Percentiles rank a stretch among this genome's conserved stretches.
Evolutionary conservation across 2,329 filamentous ascomycete species (phyloP).

Genomic region (Pochonia chlamydosporia): DNA sequence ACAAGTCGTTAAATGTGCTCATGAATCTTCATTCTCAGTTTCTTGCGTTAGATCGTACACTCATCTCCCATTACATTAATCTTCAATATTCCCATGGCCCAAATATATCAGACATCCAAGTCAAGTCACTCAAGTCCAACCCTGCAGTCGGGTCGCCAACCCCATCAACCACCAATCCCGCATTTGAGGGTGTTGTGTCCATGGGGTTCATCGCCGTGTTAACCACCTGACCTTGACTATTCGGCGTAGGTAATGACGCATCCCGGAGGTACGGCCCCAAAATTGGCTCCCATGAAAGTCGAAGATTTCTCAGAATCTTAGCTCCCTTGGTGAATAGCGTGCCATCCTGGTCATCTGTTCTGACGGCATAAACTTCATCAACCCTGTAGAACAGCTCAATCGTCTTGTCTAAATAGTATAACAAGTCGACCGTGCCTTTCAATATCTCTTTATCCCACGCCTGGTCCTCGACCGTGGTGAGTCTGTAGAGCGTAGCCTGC

Average conservation of each 20-base stretch:
- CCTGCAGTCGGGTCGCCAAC: constrained; percentile 15
- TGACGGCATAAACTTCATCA: constrained; percentile 20
- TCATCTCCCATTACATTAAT: background rate
- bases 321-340: constrained; percentile 25
- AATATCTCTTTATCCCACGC: constrained; percentile 35
- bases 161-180: constrained; percentile 11
- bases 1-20: too few species aligned
- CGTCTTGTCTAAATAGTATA: constrained; percentile 27
- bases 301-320: constrained; percentile 30
- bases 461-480: constrained; percentile 32
- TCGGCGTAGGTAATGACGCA: background rate
- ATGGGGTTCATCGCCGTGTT: background rate
- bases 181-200: background rate
- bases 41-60: too few species aligned
- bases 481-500: constrained; percentile 31
- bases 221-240: background rate
- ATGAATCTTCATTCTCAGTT: too few species aligned
- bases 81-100: constrained; percentile 29
- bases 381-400: constrained; percentile 25
- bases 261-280: constrained; percentile 21
- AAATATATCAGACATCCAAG: constrained; percentile 33
- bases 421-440: constrained; percentile 27
- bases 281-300: constrained; percentile 28
- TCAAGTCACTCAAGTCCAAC: constrained; percentile 27
- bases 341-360: constrained; percentile 20